phyloP scores from a whole-genome alignment of 306 rosid genomes.

The Corylus avellana region DNA sequence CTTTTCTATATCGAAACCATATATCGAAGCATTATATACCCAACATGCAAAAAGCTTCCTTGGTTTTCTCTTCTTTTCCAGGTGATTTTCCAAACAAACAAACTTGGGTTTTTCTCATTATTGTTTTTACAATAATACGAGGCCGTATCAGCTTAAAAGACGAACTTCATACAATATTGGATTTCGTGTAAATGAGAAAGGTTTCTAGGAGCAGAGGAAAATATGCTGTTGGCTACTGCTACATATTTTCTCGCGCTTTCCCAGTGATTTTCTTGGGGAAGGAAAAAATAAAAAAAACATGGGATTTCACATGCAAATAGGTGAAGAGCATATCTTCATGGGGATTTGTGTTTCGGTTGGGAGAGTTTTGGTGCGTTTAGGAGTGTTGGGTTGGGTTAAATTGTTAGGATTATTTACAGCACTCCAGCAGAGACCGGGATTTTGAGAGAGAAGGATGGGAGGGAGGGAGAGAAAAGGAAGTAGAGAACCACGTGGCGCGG shows the following conservation, averaged over 20 bases:
- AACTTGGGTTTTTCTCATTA: background rate
- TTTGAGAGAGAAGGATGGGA: slow-evolving; percentile 10
- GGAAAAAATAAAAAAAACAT: background rate
- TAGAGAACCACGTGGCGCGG: slow-evolving; percentile 34
- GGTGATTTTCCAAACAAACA: background rate
- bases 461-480: no score
- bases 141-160: background rate
- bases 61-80: background rate
- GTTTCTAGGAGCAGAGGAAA: background rate
- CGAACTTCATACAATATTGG: background rate
- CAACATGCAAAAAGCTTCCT: background rate
- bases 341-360: background rate
- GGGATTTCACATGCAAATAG: background rate
- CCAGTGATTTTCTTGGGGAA: background rate
- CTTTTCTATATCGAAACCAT: background rate
- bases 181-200: background rate
- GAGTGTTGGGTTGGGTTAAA: background rate
- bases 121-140: background rate
- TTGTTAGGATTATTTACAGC: background rate
- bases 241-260: background rate
- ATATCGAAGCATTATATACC: background rate
- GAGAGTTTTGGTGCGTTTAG: background rate
- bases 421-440: background rate
- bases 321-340: background rate
- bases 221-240: background rate